phyloP scores from a whole-genome alignment of 257 asterid species.

The Leptodermis oblonga region DNA sequence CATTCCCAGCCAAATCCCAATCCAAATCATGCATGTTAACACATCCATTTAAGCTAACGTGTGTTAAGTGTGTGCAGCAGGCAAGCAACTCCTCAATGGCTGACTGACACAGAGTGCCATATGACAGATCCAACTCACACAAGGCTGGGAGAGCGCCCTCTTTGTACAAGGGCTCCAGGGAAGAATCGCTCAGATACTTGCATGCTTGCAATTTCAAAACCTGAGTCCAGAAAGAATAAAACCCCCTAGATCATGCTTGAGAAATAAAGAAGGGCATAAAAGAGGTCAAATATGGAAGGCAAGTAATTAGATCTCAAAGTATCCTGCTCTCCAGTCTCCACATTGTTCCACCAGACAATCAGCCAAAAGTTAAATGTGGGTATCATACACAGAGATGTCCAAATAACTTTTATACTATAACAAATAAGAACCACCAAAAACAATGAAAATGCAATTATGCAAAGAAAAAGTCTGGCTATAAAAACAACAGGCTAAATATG shows the following conservation, averaged over 20 bases:
- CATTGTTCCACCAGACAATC: neutral
- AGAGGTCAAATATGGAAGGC: neutral
- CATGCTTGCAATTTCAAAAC: constrained; percentile 99
- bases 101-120: constrained; percentile 83
- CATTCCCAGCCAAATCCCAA: constrained; percentile 53
- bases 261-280: neutral
- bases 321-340: neutral
- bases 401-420: neutral
- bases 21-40: constrained; percentile 89
- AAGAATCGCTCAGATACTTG: constrained; percentile 78
- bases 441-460: neutral
- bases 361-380: neutral
- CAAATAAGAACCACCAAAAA: neutral
- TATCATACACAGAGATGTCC: neutral
- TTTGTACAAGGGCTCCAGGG: constrained; percentile 89
- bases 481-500: neutral
- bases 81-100: constrained; percentile 94
- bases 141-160: constrained; percentile 84
- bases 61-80: constrained; percentile 79
- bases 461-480: neutral
- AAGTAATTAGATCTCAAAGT: too few species aligned
- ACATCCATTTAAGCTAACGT: constrained; percentile 92
- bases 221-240: constrained; percentile 22
- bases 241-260: neutral
- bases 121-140: constrained; percentile 84